Conservation (phyloP, 208 protist species). For the Porcisia hertigi region DNA sequence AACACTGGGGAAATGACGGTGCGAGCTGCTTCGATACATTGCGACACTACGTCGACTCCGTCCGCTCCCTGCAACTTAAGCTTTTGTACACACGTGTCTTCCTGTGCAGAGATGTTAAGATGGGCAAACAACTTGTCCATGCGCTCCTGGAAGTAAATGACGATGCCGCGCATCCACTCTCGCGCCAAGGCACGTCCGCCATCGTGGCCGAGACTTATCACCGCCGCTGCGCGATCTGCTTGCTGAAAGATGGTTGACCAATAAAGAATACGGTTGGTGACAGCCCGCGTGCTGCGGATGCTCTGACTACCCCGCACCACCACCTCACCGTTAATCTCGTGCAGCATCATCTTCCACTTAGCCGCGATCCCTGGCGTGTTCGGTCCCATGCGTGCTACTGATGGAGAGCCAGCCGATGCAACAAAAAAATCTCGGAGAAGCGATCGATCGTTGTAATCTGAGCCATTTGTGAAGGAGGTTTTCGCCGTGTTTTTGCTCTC, state of each 20-base stretch:
- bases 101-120: conserved; percentile 13
- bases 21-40: conserved; percentile 19
- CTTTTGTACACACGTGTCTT: conserved; percentile 7
- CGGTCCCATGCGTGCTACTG: background rate
- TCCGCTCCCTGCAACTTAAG: background rate
- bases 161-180: conserved; percentile 27
- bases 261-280: conserved; percentile 25
- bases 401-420: conserved; percentile 2
- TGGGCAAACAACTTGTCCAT: conserved; percentile 15
- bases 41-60: conserved; percentile 11
- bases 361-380: background rate
- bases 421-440: conserved; percentile 6
- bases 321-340: conserved; percentile 37
- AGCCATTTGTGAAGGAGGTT: background rate
- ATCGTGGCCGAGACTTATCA: background rate
- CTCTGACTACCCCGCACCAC: conserved; percentile 32
- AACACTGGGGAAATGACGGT: conserved; percentile 15
- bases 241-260: conserved; percentile 19
- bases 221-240: background rate
- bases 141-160: conserved; percentile 25
- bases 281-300: conserved; percentile 26
- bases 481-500: background rate
- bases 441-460: background rate
- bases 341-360: conserved; percentile 18
- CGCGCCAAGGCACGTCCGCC: conserved; percentile 10